Evolutionary conservation across 192 early-diverging fungal genomes (phyloP).

Genomic region (Linderina pennispora): DNA sequence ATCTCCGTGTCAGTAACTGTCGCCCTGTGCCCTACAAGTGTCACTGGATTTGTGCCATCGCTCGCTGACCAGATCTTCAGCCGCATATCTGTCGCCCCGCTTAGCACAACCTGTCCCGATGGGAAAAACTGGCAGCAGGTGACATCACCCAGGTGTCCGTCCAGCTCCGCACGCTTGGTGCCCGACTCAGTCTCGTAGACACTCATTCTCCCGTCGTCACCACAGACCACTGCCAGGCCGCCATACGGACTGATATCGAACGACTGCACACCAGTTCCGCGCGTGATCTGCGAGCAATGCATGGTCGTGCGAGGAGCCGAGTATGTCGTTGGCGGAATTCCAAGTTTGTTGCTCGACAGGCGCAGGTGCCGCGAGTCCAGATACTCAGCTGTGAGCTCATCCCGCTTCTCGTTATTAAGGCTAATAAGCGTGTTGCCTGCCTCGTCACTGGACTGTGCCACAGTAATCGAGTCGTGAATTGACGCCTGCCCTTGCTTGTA

Average conservation of each 20-base stretch:
- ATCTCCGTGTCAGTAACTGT: conserved; percentile 61
- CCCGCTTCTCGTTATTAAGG: background rate
- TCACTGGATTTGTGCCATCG: conserved; percentile 69
- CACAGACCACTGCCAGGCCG: conserved; percentile 31
- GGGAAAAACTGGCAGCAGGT: conserved; percentile 67
- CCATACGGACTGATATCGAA: conserved; percentile 35
- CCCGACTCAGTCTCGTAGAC: conserved; percentile 26
- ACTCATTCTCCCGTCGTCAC: conserved; percentile 30
- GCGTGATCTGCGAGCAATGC: conserved; percentile 18
- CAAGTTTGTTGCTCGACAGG: conserved; percentile 14
- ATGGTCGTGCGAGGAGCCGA: conserved; percentile 14
- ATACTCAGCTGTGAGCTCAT: conserved; percentile 11
- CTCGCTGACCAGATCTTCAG: conserved; percentile 68
- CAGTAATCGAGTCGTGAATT: conserved; percentile 21
- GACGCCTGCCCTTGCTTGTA: conserved; percentile 23
- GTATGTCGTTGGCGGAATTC: conserved; percentile 7
- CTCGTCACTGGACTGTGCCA: background rate
- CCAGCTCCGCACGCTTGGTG: conserved; percentile 16
- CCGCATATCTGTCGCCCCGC: conserved; percentile 61
- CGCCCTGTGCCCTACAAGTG: conserved; percentile 59
- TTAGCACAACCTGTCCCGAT: conserved; percentile 65
- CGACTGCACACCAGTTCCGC: conserved; percentile 19
- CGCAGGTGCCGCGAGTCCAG: conserved; percentile 18
- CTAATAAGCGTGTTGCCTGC: conserved; percentile 4
- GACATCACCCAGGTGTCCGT: conserved; percentile 62